Evolutionary conservation across 371 early-diverging fungal species (phyloP).

Genomic region (Saksenaea vasiformis): DNA sequence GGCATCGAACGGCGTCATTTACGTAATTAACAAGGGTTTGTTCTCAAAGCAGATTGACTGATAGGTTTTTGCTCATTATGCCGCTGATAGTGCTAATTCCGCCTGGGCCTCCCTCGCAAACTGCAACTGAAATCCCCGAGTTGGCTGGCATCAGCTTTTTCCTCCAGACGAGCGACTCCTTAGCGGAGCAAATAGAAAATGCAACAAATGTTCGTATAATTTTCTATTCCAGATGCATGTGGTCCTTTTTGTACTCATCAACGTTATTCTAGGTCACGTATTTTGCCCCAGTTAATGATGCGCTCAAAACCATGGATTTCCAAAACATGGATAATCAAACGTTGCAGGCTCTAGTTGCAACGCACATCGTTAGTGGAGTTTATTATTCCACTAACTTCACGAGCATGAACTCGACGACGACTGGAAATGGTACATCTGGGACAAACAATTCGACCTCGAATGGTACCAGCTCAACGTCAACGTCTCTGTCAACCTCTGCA

Average conservation of each 20-base stretch:
- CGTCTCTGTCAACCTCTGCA: neutral
- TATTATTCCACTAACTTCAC: constrained; percentile 42
- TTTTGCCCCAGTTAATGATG: constrained; percentile 35
- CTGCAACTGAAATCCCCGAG: constrained; percentile 14
- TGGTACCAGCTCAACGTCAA: neutral
- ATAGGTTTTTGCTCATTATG: neutral
- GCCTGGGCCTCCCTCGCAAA: constrained; percentile 21
- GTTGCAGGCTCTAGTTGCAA: constrained; percentile 15
- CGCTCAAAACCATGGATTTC: constrained; percentile 12
- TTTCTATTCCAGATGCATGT: neutral
- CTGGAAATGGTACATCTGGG: neutral
- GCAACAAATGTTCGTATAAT: constrained; percentile 28
- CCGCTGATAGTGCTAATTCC: constrained; percentile 33
- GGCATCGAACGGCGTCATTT: constrained; percentile 42
- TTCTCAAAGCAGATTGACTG: neutral
- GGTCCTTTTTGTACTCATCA: constrained; percentile 3
- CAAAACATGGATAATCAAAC: neutral
- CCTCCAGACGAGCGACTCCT: constrained; percentile 8
- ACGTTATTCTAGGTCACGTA: constrained; percentile 32
- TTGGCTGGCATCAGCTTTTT: constrained; percentile 10
- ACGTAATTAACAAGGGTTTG: constrained; percentile 41
- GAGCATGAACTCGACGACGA: neutral
- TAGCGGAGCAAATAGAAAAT: constrained; percentile 19
- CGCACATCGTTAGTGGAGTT: constrained; percentile 41
- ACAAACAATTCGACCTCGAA: neutral